phyloP scores from a whole-genome alignment of 1,284 basidiomycete species.

The Tranzscheliella williamsii region DNA sequence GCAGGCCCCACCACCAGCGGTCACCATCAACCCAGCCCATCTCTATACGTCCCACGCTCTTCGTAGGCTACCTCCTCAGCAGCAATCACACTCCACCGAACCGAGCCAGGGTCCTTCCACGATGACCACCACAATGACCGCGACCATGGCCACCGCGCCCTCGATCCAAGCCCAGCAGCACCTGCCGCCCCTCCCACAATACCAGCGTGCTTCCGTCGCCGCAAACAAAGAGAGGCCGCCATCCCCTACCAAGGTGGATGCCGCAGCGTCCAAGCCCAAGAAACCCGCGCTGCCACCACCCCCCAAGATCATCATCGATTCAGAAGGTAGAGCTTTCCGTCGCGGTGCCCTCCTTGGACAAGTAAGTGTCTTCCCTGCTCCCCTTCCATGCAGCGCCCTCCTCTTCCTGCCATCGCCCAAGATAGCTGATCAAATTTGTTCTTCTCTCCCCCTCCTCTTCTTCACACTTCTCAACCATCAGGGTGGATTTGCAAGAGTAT shows the following conservation, averaged over 20 bases:
- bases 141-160: constrained; percentile 14
- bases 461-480: constrained; percentile 8
- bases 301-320: constrained; percentile 52
- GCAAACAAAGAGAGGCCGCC: no score
- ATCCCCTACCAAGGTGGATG: neutral
- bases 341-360: constrained; percentile 51
- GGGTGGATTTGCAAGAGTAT: constrained; percentile 61
- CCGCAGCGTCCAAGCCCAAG: constrained; percentile 29
- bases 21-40: no score
- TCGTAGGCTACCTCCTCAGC: no score
- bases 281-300: constrained; percentile 53
- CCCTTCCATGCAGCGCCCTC: no score
- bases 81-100: no score
- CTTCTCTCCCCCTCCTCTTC: neutral
- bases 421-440: no score
- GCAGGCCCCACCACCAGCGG: no score
- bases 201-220: neutral
- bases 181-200: constrained; percentile 5
- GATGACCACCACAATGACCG: constrained; percentile 27
- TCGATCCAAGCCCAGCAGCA: no score
- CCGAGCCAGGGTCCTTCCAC: neutral
- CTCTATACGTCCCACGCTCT: no score
- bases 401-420: no score
- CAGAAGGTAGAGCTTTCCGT: constrained; percentile 39
- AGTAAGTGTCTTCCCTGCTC: constrained; percentile 26